Evolutionary conservation across 1,139 yeast species (phyloP).

Genomic region (Pichia sp.): DNA sequence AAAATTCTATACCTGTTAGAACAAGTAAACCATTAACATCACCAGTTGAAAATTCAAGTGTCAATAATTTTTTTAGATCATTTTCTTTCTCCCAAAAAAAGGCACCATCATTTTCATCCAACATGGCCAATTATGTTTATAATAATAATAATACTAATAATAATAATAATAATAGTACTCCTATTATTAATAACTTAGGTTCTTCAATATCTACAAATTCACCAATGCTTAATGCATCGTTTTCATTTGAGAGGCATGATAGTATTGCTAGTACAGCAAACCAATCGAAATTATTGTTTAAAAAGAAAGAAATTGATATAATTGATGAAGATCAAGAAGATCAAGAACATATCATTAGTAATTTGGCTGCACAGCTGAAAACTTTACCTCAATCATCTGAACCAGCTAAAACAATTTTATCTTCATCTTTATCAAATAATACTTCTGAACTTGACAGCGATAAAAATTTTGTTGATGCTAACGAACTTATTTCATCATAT

Average conservation of each 20-base stretch:
- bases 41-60: constrained; percentile 29
- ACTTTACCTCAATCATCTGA: background rate
- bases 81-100: constrained; percentile 27
- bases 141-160: background rate
- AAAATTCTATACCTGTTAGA: constrained; percentile 25
- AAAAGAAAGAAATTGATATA: background rate
- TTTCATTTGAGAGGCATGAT: background rate
- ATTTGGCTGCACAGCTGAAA: background rate
- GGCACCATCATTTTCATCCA: constrained; percentile 15
- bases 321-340: constrained; percentile 17
- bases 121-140: background rate
- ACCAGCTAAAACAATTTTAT: too few species aligned
- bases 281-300: background rate
- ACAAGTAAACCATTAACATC: constrained; percentile 32
- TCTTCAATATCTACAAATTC: background rate
- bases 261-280: background rate
- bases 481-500: constrained; percentile 12
- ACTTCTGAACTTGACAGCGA: too few species aligned
- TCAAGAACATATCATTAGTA: constrained; percentile 12
- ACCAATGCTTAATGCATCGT: background rate
- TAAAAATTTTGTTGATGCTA: constrained; percentile 25
- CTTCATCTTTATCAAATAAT: too few species aligned
- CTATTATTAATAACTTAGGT: background rate
- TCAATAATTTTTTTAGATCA: constrained; percentile 29
- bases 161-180: too few species aligned